Evolutionary conservation across 345 rosid species (phyloP), one percentile per base, ranked within the genome.

Genomic region (Abelmoschus esculentus): DNA sequence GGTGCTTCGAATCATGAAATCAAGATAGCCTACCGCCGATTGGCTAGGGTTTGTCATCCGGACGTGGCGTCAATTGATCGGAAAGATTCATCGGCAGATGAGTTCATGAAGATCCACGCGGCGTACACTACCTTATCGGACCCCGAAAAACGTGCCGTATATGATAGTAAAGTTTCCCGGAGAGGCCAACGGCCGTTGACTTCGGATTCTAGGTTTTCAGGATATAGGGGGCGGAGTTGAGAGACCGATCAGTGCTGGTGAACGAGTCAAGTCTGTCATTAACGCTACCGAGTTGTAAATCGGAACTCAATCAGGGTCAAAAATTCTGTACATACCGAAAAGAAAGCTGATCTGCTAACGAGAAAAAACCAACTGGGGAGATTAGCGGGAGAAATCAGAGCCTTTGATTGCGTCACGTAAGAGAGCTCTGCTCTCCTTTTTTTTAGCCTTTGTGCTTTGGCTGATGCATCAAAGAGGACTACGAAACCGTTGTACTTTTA

Each of bases 231-330:
- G 11, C 80, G 90, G 78, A 89, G 74, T 53, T 93, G 98, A 97
- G 97, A 93, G 80, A 87, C 97, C 5, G 98, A 93, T 71, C 98
- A 93, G 96, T 93, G 98, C 81, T 93, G 97, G 98, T 93, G 73
- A 69, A 22, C 29, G 76, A 69, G 82, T 79, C 67, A 61, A 74
- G 71, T 76, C 78, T 7, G 26, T 42, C 71, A 65, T 70, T 66
- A 65, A 9, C 18, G 14, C 26, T 22, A 57, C 53, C 38, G 38
- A 69, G 68, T 64, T 44, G 53, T 34, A 64, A 12, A 34, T 13
- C 22, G 68, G 6, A 44, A 44, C 18, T 64, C 68, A 40, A 29
- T 64, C 19, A 8, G 29, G 26, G 57, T 14, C 70, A 4, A 15
- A 14, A 15, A 66, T 0, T 32, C 14, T 56, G 62, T 53, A 54